Evolutionary conservation across 2,329 filamentous ascomycete genomes (phyloP).

Genomic region (Botrytis porri): DNA sequence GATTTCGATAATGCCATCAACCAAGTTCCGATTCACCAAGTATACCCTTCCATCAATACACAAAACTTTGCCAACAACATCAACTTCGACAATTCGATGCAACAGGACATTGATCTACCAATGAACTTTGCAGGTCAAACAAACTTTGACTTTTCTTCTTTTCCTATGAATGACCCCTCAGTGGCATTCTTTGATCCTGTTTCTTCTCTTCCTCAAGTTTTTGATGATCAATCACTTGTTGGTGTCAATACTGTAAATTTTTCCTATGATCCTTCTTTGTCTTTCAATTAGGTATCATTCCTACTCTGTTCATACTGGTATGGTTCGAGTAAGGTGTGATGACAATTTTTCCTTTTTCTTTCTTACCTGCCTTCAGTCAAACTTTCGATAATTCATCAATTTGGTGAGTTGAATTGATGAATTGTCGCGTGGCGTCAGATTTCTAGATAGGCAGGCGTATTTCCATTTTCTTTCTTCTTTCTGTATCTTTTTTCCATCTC

Average conservation of each 20-base stretch:
- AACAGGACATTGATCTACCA: slow-evolving; percentile 29
- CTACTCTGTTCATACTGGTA: slow-evolving; percentile 19
- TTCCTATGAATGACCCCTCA: slow-evolving; percentile 25
- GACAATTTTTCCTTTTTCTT: slow-evolving; percentile 13
- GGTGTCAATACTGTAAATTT: slow-evolving; percentile 26
- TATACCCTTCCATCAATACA: slow-evolving; percentile 23
- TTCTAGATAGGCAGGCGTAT: slow-evolving; percentile 16
- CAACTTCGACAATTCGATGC: slow-evolving; percentile 24
- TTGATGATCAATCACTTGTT: slow-evolving; percentile 26
- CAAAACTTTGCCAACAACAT: slow-evolving; percentile 25
- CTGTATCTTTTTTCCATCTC: background rate
- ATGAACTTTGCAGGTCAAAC: slow-evolving; percentile 31
- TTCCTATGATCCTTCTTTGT: slow-evolving; percentile 22
- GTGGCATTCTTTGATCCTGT: slow-evolving; percentile 29
- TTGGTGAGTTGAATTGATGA: slow-evolving; percentile 19
- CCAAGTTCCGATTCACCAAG: slow-evolving; percentile 17
- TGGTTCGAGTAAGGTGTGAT: slow-evolving; percentile 25
- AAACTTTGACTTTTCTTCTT: slow-evolving; percentile 25
- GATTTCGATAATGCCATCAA: slow-evolving; percentile 25
- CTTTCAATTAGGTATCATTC: slow-evolving; percentile 14
- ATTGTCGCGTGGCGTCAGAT: slow-evolving; percentile 5
- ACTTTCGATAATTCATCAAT: slow-evolving; percentile 16
- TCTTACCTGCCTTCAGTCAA: background rate
- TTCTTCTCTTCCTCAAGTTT: slow-evolving; percentile 26
- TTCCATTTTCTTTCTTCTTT: background rate